Conservation (phyloP, 108 stramenopile species). For the Stephanodiscus triporus region DNA sequence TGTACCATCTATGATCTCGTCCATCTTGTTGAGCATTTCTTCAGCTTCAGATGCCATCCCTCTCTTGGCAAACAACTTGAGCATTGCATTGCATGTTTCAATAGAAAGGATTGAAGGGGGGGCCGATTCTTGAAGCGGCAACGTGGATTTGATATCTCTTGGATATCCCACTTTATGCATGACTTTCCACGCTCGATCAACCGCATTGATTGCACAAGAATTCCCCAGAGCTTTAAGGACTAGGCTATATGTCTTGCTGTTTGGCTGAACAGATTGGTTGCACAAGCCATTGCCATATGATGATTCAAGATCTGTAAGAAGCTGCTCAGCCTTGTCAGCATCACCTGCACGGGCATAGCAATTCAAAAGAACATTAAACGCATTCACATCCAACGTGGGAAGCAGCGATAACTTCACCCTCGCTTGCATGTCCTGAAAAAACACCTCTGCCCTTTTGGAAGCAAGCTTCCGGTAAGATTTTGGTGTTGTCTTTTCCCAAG, state of each 20-base stretch:
- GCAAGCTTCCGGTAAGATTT: slow-evolving; percentile 10
- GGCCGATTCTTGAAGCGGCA: background rate
- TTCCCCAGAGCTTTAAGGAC: slow-evolving; percentile 41
- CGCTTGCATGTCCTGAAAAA: slow-evolving; percentile 22
- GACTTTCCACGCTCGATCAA: slow-evolving; percentile 31
- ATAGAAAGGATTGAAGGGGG: slow-evolving; percentile 21
- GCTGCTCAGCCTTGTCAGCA: slow-evolving; percentile 50
- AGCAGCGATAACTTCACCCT: slow-evolving; percentile 3
- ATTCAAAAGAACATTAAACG: slow-evolving; percentile 83
- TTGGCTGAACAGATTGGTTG: slow-evolving; percentile 4
- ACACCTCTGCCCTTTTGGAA: slow-evolving; percentile 25
- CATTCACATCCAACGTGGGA: slow-evolving; percentile 54
- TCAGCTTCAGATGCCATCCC: slow-evolving; percentile 42
- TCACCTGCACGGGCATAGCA: slow-evolving; percentile 71
- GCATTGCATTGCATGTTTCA: slow-evolving; percentile 38
- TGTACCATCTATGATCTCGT: slow-evolving; percentile 31
- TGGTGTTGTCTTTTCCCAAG: slow-evolving; percentile 24
- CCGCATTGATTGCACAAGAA: slow-evolving; percentile 21
- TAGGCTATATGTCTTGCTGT: slow-evolving; percentile 26
- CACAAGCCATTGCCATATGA: background rate
- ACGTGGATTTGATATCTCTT: slow-evolving; percentile 6
- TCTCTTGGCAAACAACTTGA: slow-evolving; percentile 38
- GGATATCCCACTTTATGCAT: slow-evolving; percentile 26
- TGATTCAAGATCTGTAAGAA: slow-evolving; percentile 62
- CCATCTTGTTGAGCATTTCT: slow-evolving; percentile 26